Evolutionary conservation across 768 basidiomycete species (phyloP).

Genomic region (Kwoniella newhampshirensis): DNA sequence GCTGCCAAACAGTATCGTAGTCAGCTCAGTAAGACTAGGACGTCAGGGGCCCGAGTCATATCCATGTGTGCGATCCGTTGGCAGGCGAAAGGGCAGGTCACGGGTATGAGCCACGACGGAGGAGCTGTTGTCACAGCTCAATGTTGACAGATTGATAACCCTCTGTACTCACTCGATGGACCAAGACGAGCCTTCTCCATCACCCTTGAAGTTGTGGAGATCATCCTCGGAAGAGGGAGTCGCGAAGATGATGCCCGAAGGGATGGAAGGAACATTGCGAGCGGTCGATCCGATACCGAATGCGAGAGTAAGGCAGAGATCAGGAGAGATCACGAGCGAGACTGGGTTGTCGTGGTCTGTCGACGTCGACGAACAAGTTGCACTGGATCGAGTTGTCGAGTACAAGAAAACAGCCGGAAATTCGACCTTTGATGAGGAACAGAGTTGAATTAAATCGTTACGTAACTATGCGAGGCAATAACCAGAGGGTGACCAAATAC

Average conservation of each 20-base stretch:
- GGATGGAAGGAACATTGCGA: constrained; percentile 22
- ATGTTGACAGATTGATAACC: neutral
- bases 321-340: too few species aligned
- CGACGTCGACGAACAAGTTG: too few species aligned
- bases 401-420: too few species aligned
- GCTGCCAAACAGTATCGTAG: constrained; percentile 9
- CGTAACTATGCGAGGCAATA: too few species aligned
- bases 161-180: constrained; percentile 10
- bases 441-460: too few species aligned
- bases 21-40: neutral
- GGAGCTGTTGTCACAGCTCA: too few species aligned
- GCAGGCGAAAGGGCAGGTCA: neutral
- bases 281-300: too few species aligned
- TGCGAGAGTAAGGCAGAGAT: too few species aligned
- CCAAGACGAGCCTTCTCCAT: constrained; percentile 18
- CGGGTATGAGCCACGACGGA: neutral
- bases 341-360: too few species aligned
- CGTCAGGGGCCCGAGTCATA: neutral
- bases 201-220: constrained; percentile 12
- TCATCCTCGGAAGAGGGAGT: constrained; percentile 3
- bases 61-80: neutral
- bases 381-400: too few species aligned
- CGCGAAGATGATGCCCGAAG: constrained; percentile 26
- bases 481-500: too few species aligned
- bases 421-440: too few species aligned